Evolutionary conservation across 306 rosid genomes (phyloP).

Genomic region (Vigna radiata): DNA sequence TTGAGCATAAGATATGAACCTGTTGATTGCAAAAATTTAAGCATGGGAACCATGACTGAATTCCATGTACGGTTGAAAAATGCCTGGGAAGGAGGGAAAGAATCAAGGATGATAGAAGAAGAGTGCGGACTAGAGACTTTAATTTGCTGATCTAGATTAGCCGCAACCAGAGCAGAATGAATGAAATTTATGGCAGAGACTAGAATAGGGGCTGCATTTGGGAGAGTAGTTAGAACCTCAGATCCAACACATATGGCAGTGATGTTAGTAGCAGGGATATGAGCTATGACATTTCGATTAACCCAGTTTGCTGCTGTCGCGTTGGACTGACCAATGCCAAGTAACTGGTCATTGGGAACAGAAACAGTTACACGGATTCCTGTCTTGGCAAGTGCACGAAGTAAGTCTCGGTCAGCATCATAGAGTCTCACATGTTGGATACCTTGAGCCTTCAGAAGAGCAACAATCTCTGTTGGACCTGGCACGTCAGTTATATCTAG

Average conservation of each 20-base stretch:
- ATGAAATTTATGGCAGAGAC: conserved; percentile 88
- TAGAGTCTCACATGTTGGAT: conserved; percentile 79
- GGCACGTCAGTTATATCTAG: conserved; percentile 89
- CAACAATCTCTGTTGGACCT: conserved; percentile 75
- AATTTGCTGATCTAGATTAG: conserved; percentile 80
- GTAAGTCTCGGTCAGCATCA: conserved; percentile 81
- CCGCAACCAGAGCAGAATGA: conserved; percentile 89
- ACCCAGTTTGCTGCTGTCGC: conserved; percentile 97
- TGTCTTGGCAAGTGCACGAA: conserved; percentile 81
- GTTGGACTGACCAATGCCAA: conserved; percentile 95
- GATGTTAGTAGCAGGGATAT: conserved; percentile 92
- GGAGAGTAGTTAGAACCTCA: conserved; percentile 79
- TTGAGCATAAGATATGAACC: conserved; percentile 88
- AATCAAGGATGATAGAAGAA: conserved; percentile 85
- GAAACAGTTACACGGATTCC: conserved; percentile 82
- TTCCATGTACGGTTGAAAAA: conserved; percentile 93
- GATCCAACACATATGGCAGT: conserved; percentile 89
- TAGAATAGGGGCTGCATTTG: conserved; percentile 87
- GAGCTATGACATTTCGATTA: conserved; percentile 81
- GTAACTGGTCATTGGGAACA: conserved; percentile 87
- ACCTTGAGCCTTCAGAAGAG: conserved; percentile 87
- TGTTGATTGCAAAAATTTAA: conserved; percentile 80
- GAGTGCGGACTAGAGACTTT: conserved; percentile 89
- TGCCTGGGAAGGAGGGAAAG: conserved; percentile 98
- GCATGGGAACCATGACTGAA: conserved; percentile 84